These are phyloP conservation scores for Penicillium bialowiezense DNA, from an alignment of 495 filamentous ascomycete species.

Conservation along the genomic window DNA sequence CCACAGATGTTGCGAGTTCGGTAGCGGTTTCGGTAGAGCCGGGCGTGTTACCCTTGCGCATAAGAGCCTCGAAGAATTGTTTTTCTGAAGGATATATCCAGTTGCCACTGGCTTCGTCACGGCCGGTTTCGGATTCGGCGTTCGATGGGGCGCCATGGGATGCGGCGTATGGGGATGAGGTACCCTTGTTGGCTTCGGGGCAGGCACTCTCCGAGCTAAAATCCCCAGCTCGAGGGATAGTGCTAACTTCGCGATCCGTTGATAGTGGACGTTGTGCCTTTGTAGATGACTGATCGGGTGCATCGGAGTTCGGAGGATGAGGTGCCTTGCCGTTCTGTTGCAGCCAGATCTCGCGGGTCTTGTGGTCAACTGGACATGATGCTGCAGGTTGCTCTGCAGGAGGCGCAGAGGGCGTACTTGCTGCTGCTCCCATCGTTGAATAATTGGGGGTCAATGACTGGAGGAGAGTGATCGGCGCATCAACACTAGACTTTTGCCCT, in stretches of 20 bases:
- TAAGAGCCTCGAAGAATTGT: conserved; percentile 94
- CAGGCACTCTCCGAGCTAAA: conserved; percentile 27
- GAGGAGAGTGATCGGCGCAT: conserved; percentile 15
- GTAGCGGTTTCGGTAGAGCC: conserved; percentile 35
- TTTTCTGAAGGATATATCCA: conserved; percentile 97
- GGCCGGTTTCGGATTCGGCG: conserved; percentile 67
- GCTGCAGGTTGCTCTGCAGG: conserved; percentile 25
- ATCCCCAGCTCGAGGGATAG: conserved; percentile 68
- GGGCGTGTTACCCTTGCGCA: conserved; percentile 65
- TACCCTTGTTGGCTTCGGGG: conserved; percentile 25
- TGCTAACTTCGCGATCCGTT: conserved; percentile 72
- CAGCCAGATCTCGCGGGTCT: conserved; percentile 81
- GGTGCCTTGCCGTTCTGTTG: conserved; percentile 41
- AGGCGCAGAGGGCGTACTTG: conserved; percentile 39
- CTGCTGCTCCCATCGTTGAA: conserved; percentile 38
- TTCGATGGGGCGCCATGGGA: conserved; percentile 59
- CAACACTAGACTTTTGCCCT: conserved; percentile 25
- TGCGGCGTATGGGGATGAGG: conserved; percentile 30
- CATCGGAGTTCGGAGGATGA: conserved; percentile 29
- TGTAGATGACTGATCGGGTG: conserved; percentile 30
- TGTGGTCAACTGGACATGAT: conserved; percentile 83
- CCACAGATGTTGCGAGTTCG: conserved; percentile 67
- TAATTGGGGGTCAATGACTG: conserved; percentile 5
- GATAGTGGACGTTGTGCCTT: conserved; percentile 45
- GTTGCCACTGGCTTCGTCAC: conserved; percentile 64